Conservation (phyloP, 345 rosid species). For the Boechera retrofracta region DNA sequence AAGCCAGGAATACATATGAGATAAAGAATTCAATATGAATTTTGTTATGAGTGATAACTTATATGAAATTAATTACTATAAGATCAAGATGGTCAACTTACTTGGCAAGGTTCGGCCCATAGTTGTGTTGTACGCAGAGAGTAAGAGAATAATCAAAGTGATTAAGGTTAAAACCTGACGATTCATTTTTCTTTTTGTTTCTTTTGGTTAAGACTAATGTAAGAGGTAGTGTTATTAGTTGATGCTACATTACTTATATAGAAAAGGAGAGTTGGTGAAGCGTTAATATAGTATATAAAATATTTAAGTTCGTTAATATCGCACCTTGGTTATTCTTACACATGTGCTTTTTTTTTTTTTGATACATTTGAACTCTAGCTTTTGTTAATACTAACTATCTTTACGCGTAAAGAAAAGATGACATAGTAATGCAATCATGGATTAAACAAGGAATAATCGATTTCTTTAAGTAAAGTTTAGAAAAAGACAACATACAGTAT, state of each 20-base stretch:
- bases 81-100: conserved; percentile 19
- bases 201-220: too few relatives aligned
- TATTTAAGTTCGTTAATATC: too few relatives aligned
- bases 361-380: background rate
- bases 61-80: too few relatives aligned
- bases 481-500: background rate
- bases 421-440: background rate
- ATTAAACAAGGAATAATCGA: background rate
- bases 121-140: conserved; percentile 6
- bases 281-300: too few relatives aligned
- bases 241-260: too few relatives aligned
- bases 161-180: background rate
- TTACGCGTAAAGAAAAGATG: background rate
- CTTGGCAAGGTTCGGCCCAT: conserved; percentile 26
- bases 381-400: background rate
- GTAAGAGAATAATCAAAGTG: conserved; percentile 28
- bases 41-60: too few relatives aligned
- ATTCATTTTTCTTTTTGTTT: background rate
- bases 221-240: too few relatives aligned
- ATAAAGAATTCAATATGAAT: background rate
- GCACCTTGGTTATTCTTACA: too few relatives aligned
- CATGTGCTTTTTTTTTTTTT: background rate
- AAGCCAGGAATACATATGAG: background rate
- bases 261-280: too few relatives aligned
- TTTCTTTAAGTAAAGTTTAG: too few relatives aligned